These are phyloP conservation scores for Petasospora rhodanensis DNA, from an alignment of 1,139 yeast genomes.

Conservation along the genomic window DNA sequence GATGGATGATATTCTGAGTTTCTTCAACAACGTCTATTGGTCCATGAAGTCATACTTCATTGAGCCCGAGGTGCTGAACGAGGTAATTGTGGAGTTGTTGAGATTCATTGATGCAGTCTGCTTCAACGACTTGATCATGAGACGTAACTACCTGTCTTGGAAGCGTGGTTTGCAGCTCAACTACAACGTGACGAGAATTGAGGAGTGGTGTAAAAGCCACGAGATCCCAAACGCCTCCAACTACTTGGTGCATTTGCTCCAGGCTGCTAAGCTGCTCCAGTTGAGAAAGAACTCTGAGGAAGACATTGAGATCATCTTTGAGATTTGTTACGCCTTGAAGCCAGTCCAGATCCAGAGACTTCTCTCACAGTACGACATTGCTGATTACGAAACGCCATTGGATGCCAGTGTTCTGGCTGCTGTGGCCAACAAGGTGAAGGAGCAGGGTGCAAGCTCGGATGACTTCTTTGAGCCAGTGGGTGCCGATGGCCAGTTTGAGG, in stretches of 20 bases:
- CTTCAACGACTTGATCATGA: constrained; percentile 93
- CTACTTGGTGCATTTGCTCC: constrained; percentile 82
- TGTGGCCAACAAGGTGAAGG: constrained; percentile 81
- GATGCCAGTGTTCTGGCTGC: constrained; percentile 78
- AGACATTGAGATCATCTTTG: constrained; percentile 90
- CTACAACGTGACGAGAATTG: constrained; percentile 92
- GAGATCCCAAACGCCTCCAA: constrained; percentile 89
- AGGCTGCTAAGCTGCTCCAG: constrained; percentile 91
- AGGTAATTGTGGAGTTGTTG: constrained; percentile 78
- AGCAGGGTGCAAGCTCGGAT: constrained; percentile 51
- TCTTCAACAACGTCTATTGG: constrained; percentile 89
- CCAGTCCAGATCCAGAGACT: constrained; percentile 93
- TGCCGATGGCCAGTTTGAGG: constrained; percentile 74
- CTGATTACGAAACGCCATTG: constrained; percentile 94
- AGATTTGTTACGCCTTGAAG: constrained; percentile 88
- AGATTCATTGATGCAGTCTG: constrained; percentile 90
- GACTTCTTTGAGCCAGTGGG: constrained; percentile 61
- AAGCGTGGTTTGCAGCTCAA: constrained; percentile 96
- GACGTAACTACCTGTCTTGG: constrained; percentile 94
- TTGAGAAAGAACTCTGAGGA: constrained; percentile 84
- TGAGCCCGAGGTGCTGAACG: constrained; percentile 80
- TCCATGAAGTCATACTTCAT: constrained; percentile 90
- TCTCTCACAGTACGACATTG: constrained; percentile 83
- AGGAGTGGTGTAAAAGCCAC: constrained; percentile 98
- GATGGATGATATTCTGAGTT: constrained; percentile 92